Evolutionary conservation across 1,284 basidiomycete genomes (phyloP).

Genomic region (Ustilago shanxiensis): DNA sequence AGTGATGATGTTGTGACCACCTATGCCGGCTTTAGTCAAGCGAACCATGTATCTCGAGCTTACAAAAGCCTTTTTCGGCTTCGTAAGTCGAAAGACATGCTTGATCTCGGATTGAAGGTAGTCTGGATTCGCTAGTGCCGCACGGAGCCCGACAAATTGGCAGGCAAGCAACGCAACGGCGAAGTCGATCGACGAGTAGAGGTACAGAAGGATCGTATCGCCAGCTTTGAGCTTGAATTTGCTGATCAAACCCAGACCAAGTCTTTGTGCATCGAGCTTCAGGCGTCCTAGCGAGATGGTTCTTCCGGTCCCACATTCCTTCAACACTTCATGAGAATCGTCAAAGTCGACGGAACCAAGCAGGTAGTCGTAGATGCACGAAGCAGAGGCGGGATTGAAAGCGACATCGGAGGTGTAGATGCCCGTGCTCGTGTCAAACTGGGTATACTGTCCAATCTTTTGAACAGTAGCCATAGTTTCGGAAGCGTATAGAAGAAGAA

Average conservation of each 20-base stretch:
- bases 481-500: too few species aligned
- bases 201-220: constrained; percentile 37
- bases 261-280: constrained; percentile 37
- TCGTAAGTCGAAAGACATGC: constrained; percentile 34
- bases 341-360: constrained; percentile 23
- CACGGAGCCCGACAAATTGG: constrained; percentile 42
- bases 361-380: constrained; percentile 28
- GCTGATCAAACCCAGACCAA: constrained; percentile 35
- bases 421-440: constrained; percentile 17
- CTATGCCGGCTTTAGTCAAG: constrained; percentile 24
- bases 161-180: constrained; percentile 30
- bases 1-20: constrained; percentile 11
- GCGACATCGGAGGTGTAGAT: constrained; percentile 15
- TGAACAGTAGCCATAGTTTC: constrained; percentile 6
- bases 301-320: constrained; percentile 20
- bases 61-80: constrained; percentile 44
- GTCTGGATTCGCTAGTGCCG: constrained; percentile 37
- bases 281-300: constrained; percentile 34
- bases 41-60: constrained; percentile 12
- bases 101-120: constrained; percentile 38
- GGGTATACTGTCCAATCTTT: constrained; percentile 19
- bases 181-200: constrained; percentile 45
- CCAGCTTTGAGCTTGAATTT: constrained; percentile 42
- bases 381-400: constrained; percentile 8
- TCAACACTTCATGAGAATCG: constrained; percentile 21